Evolutionary conservation across 768 basidiomycete genomes (phyloP).

Genomic region (Russula abietina): DNA sequence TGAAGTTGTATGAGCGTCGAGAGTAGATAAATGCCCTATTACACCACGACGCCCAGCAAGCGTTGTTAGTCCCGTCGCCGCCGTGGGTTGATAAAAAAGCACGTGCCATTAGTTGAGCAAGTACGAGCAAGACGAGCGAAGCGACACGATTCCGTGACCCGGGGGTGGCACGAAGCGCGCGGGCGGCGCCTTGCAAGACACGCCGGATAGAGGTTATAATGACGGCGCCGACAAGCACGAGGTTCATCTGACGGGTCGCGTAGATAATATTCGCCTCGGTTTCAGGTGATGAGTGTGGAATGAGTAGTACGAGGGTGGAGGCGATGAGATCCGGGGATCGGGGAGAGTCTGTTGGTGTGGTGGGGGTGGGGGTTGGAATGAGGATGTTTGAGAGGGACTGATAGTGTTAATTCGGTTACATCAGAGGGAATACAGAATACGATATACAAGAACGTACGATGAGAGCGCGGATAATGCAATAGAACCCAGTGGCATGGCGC

Average conservation of each 20-base stretch:
- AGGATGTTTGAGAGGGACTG: constrained; percentile 52
- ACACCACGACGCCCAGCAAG: not conserved
- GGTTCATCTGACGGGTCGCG: constrained; percentile 52
- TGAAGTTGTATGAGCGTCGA: constrained; percentile 80
- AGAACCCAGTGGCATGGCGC: constrained; percentile 17
- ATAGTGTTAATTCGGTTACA: not conserved
- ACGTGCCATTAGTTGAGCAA: constrained; percentile 79
- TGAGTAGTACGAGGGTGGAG: constrained; percentile 36
- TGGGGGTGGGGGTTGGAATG: constrained; percentile 29
- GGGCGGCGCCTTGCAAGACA: constrained; percentile 62
- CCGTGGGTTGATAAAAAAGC: not conserved
- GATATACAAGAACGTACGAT: constrained; percentile 27
- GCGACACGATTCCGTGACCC: constrained; percentile 60
- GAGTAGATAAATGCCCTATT: constrained; percentile 74
- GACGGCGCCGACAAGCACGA: constrained; percentile 69
- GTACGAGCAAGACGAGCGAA: constrained; percentile 66
- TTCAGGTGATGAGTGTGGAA: constrained; percentile 26
- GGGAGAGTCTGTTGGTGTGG: constrained; percentile 27
- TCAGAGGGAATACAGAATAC: not conserved
- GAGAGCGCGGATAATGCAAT: constrained; percentile 33
- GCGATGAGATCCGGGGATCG: constrained; percentile 42
- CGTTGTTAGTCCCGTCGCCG: not conserved
- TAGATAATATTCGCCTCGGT: constrained; percentile 34
- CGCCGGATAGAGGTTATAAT: constrained; percentile 66
- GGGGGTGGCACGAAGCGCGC: constrained; percentile 50